Evolutionary conservation across 306 rosid species (phyloP).

Genomic region (Urtica urens): DNA sequence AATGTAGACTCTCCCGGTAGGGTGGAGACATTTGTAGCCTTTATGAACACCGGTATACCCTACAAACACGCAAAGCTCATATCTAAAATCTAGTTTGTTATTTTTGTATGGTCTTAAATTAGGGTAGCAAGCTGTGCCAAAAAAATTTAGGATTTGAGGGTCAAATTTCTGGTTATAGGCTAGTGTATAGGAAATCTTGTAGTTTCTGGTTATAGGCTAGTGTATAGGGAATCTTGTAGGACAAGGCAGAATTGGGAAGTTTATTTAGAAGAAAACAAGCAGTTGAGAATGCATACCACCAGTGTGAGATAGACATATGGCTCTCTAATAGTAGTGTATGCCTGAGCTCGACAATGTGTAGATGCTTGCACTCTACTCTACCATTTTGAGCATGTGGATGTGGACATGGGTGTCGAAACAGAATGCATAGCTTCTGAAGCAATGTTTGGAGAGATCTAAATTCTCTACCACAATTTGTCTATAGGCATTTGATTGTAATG

Average conservation of each 20-base stretch:
- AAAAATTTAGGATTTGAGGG: not conserved
- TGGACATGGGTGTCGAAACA: no score
- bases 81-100: not conserved
- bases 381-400: not conserved
- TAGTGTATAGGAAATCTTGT: not conserved
- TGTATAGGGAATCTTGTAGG: not conserved
- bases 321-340: not conserved
- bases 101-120: not conserved
- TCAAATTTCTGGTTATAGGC: not conserved
- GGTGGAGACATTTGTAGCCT: no score
- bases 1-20: not conserved
- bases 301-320: not conserved
- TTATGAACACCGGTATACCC: no score
- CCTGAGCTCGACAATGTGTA: not conserved
- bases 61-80: not conserved
- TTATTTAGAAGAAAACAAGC: not conserved
- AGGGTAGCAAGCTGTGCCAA: not conserved
- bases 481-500: not conserved
- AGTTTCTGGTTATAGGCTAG: not conserved
- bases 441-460: not conserved
- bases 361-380: not conserved
- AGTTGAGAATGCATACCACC: not conserved
- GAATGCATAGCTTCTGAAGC: not conserved
- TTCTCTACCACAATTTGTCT: not conserved
- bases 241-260: not conserved